These are phyloP conservation scores for Grosmannia clavigera DNA, from an alignment of 2,329 filamentous ascomycete species.

Conservation along the genomic window DNA sequence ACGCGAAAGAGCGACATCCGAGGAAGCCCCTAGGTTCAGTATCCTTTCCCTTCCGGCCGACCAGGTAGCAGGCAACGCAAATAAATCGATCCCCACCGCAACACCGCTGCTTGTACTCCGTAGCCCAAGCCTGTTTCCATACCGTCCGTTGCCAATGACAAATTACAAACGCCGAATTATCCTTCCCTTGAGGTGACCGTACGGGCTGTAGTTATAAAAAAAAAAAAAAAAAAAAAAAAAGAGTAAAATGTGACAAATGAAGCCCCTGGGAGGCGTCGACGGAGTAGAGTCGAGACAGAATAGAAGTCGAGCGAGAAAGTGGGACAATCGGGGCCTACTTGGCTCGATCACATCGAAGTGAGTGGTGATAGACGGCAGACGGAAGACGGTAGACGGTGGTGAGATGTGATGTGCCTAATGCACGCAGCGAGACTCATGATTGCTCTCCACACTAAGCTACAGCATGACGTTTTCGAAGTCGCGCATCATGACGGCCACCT, in stretches of 20 bases:
- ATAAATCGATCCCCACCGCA: neutral
- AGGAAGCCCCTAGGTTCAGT: neutral
- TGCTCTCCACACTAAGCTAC: slow-evolving; percentile 14
- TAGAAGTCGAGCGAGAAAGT: neutral
- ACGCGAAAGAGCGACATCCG: neutral
- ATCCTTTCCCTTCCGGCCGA: neutral
- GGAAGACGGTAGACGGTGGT: neutral
- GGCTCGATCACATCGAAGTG: neutral
- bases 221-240: too few relatives aligned
- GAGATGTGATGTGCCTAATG: neutral
- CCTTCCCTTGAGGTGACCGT: neutral
- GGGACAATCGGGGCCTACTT: neutral
- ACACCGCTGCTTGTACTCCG: neutral
- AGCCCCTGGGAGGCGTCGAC: neutral
- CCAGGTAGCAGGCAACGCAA: neutral
- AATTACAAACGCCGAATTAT: neutral
- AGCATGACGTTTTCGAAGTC: slow-evolving; percentile 68
- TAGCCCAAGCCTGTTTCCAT: neutral
- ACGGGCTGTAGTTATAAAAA: neutral
- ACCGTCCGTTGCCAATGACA: neutral
- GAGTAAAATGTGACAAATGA: neutral
- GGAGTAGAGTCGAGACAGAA: too few relatives aligned
- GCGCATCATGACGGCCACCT: slow-evolving; percentile 78
- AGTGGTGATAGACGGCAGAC: neutral
- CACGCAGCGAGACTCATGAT: neutral